Evolutionary conservation across 345 rosid genomes (phyloP), one percentile per base, ranked within the genome.

Genomic region (Ricinus communis): DNA sequence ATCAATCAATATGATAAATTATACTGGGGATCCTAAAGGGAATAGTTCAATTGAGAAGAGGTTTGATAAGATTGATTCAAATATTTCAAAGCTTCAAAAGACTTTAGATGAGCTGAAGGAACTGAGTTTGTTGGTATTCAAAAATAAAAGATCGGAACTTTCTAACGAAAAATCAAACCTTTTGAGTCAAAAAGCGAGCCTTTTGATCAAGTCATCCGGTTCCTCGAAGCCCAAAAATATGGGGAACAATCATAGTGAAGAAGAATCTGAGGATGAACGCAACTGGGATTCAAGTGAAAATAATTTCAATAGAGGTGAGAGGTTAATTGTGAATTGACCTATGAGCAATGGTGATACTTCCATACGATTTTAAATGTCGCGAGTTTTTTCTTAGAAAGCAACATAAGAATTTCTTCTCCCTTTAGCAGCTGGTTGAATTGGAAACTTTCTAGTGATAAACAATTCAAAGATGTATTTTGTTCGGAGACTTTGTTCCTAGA

Each of bases 221-320:
- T 50, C 33, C 36, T 60, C 36, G 5, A 22, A 12, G 6, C 13
- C 45, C 19, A 27, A 15, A 38, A 24, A 65, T 22, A 45, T 25
- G 52, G 18, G 4, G 53, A 47, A 57, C 27, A 57, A 63, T 62
- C 19, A 13, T 1, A 43, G 22, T 41, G 46, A 30, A 46, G 62
- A 62, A 63, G 69, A 64, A 36, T 11, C 22, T 50, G 53, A 27
- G 30, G 65, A 62, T 70, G 76, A 38, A 53, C 22, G 16, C 59
- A 61, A 19, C 64, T 54, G 55, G 21, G 66, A 36, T 22, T n/a
- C 22, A 5, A 21, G 19, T 30, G 41, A 47, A n/a, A 68, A 22
- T 16, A 10, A 16, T 53, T 14, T 46, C 36, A 11, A 21, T 51
- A 47, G 54, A 69, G 66, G 81, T 71, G 71, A 74, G 75, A 24